These are phyloP conservation scores for Gynostemma pentaphyllum DNA, from an alignment of 306 rosid genomes.

Conservation along the genomic window DNA sequence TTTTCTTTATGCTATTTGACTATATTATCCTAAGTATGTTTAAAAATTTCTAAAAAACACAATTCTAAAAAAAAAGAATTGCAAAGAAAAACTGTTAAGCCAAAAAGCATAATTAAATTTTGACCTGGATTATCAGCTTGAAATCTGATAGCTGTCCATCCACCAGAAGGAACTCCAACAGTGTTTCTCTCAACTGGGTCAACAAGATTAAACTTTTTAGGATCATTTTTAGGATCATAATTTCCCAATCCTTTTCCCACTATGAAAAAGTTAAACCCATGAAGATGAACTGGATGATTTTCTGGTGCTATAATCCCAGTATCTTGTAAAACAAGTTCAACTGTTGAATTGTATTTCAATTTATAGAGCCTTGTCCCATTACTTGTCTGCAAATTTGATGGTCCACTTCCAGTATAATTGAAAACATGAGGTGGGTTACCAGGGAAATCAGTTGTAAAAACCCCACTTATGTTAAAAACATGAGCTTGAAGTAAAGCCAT, in stretches of 20 bases:
- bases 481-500: slow-evolving; percentile 73
- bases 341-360: slow-evolving; percentile 43
- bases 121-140: slow-evolving; percentile 91
- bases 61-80: no score
- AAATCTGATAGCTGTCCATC: slow-evolving; percentile 82
- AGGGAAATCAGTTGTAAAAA: slow-evolving; percentile 71
- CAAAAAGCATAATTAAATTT: no score
- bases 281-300: slow-evolving; percentile 78
- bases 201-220: slow-evolving; percentile 44
- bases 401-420: slow-evolving; percentile 40
- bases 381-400: slow-evolving; percentile 25
- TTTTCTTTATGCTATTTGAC: no score
- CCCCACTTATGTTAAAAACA: slow-evolving; percentile 46
- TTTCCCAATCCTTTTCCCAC: slow-evolving; percentile 66
- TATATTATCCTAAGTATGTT: no score
- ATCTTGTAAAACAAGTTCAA: slow-evolving; percentile 60
- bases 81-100: no score
- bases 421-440: slow-evolving; percentile 42
- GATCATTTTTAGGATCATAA: slow-evolving; percentile 38
- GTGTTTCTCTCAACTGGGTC: slow-evolving; percentile 93
- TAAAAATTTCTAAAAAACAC: no score
- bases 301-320: slow-evolving; percentile 58
- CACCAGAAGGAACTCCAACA: slow-evolving; percentile 70
- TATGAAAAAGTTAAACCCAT: slow-evolving; percentile 69
- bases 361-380: slow-evolving; percentile 47